phyloP scores from a whole-genome alignment of 2,329 filamentous ascomycete species.

The Mycosphaerella sp. region DNA sequence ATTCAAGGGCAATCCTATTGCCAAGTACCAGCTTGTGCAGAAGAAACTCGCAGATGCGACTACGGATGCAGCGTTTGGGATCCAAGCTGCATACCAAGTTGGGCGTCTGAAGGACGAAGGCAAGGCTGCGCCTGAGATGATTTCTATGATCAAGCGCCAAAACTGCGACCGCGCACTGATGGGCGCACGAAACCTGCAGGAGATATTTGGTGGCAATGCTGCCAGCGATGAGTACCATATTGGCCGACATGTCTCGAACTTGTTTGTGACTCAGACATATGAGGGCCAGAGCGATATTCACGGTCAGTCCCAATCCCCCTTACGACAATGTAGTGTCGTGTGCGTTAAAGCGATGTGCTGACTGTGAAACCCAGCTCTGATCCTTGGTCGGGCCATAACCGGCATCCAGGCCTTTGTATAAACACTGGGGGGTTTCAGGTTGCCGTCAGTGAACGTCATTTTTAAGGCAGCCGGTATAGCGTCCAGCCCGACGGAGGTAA shows the following conservation, averaged over 20 bases:
- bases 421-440: conserved; percentile 8
- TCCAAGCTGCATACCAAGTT: conserved; percentile 84
- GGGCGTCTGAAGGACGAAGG: conserved; percentile 89
- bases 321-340: background rate
- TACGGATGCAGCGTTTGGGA: conserved; percentile 86
- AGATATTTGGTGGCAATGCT: conserved; percentile 97
- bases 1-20: conserved; percentile 91
- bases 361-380: conserved; percentile 38
- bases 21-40: conserved; percentile 93
- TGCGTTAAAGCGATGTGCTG: conserved; percentile 11
- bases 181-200: conserved; percentile 77
- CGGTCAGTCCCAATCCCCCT: conserved; percentile 51
- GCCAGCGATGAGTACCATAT: conserved; percentile 96
- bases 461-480: background rate
- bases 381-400: conserved; percentile 47
- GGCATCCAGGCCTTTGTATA: conserved; percentile 67
- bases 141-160: conserved; percentile 91
- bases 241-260: conserved; percentile 86
- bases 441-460: background rate
- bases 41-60: conserved; percentile 93
- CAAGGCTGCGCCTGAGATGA: conserved; percentile 88
- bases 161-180: conserved; percentile 87
- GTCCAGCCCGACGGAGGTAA: background rate
- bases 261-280: conserved; percentile 97
- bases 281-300: conserved; percentile 99